Percentiles rank a stretch among this genome's conserved stretches.
phyloP scores from a whole-genome alignment of 441 rosid species.

The Dalechampia spathulata region DNA sequence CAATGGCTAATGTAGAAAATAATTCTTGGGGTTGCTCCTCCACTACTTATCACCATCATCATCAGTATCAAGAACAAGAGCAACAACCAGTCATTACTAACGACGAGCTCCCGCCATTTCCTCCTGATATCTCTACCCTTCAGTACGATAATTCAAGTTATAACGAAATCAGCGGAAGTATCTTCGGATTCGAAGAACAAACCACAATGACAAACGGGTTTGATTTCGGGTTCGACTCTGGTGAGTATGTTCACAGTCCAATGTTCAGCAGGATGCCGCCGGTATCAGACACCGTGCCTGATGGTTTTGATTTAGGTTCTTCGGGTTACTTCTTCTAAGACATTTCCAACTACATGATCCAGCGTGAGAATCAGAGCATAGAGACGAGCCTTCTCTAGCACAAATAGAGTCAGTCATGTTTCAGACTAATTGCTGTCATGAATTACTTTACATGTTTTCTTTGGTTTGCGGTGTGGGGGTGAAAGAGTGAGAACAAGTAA shows the following conservation, averaged over 20 bases:
- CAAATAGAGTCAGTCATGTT: too few relatives aligned
- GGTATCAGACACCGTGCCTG: constrained; percentile 37
- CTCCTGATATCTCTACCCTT: constrained; percentile 29
- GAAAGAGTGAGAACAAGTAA: too few relatives aligned
- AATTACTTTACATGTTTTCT: too few relatives aligned
- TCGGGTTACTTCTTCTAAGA: constrained; percentile 32
- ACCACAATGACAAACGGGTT: constrained; percentile 6
- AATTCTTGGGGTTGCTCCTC: constrained; percentile 1
- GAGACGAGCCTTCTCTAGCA: too few relatives aligned
- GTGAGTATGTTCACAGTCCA: constrained; percentile 66
- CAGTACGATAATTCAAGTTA: constrained; percentile 2
- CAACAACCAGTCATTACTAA: background rate
- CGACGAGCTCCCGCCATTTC: constrained; percentile 54
- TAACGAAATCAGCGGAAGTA: constrained; percentile 3
- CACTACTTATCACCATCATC: background rate
- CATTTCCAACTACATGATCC: too few relatives aligned
- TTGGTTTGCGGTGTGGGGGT: too few relatives aligned
- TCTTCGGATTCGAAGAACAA: constrained; percentile 20
- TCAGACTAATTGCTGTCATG: too few relatives aligned
- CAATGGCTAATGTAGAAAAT: constrained; percentile 15
- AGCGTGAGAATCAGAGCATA: too few relatives aligned
- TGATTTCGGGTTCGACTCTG: constrained; percentile 33
- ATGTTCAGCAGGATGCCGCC: constrained; percentile 83
- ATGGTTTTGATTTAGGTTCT: constrained; percentile 45
- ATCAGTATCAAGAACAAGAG: background rate